Conservation (phyloP, 495 filamentous ascomycete genomes). For the Xylaria sp. region DNA sequence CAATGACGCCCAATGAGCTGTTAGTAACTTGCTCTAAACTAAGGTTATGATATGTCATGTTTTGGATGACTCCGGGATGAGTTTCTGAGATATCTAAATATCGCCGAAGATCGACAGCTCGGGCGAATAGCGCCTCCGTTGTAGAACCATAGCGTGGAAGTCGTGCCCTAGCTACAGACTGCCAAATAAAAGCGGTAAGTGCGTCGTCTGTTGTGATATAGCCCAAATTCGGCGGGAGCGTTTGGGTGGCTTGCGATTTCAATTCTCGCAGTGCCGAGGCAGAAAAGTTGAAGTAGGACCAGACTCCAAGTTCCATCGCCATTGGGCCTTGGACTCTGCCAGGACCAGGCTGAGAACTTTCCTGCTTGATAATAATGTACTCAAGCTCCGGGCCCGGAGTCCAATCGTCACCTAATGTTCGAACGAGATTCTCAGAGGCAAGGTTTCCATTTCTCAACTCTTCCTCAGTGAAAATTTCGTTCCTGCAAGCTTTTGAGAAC, state of each 20-base stretch:
- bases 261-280: background rate
- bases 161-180: slow-evolving; percentile 55
- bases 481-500: slow-evolving; percentile 60
- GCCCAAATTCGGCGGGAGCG: slow-evolving; percentile 13
- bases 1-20: background rate
- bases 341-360: background rate
- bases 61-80: slow-evolving; percentile 42
- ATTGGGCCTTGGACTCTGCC: background rate
- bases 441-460: slow-evolving; percentile 56
- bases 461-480: slow-evolving; percentile 51
- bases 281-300: slow-evolving; percentile 9
- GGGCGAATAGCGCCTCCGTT: slow-evolving; percentile 48
- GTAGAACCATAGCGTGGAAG: slow-evolving; percentile 44
- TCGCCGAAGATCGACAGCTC: slow-evolving; percentile 60
- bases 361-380: slow-evolving; percentile 11
- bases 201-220: slow-evolving; percentile 58
- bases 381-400: slow-evolving; percentile 3
- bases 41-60: slow-evolving; percentile 9
- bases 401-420: background rate
- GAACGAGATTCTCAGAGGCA: slow-evolving; percentile 3
- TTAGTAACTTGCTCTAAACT: background rate
- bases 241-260: background rate
- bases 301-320: background rate
- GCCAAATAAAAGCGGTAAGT: slow-evolving; percentile 60
- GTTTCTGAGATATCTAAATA: slow-evolving; percentile 49